These are phyloP conservation scores for Diversispora eburnea DNA, from an alignment of 192 early-diverging fungal genomes.

Conservation along the genomic window DNA sequence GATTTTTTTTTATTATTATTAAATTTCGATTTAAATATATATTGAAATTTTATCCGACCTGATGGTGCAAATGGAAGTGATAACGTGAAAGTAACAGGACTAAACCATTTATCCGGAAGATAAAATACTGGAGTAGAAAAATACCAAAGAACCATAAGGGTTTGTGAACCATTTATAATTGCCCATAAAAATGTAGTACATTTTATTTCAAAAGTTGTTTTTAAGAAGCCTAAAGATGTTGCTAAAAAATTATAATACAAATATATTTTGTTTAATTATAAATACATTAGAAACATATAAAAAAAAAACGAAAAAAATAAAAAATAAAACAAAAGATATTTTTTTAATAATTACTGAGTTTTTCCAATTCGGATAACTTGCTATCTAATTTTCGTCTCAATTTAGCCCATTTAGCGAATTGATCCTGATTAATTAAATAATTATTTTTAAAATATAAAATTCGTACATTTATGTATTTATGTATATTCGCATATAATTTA, in stretches of 20 bases:
- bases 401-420: slow-evolving; percentile 93
- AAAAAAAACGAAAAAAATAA: background rate
- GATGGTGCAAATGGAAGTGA: slow-evolving; percentile 70
- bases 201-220: slow-evolving; percentile 76
- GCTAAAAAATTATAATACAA: slow-evolving; percentile 27
- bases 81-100: slow-evolving; percentile 63
- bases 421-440: slow-evolving; percentile 49
- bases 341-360: slow-evolving; percentile 43
- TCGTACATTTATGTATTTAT: background rate
- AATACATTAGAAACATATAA: background rate
- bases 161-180: slow-evolving; percentile 57
- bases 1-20: background rate
- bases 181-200: slow-evolving; percentile 67
- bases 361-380: slow-evolving; percentile 65
- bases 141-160: slow-evolving; percentile 64
- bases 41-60: slow-evolving; percentile 39
- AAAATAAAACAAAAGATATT: background rate
- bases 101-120: slow-evolving; percentile 73
- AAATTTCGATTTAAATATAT: too few species aligned
- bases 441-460: background rate
- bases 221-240: slow-evolving; percentile 59
- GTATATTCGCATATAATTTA: too few species aligned
- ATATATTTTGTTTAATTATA: background rate
- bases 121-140: slow-evolving; percentile 70
- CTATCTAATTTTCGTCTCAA: slow-evolving; percentile 76